These are phyloP conservation scores for Chondrus crispus DNA, from an alignment of 23 red algal genomes.

Conservation along the genomic window DNA sequence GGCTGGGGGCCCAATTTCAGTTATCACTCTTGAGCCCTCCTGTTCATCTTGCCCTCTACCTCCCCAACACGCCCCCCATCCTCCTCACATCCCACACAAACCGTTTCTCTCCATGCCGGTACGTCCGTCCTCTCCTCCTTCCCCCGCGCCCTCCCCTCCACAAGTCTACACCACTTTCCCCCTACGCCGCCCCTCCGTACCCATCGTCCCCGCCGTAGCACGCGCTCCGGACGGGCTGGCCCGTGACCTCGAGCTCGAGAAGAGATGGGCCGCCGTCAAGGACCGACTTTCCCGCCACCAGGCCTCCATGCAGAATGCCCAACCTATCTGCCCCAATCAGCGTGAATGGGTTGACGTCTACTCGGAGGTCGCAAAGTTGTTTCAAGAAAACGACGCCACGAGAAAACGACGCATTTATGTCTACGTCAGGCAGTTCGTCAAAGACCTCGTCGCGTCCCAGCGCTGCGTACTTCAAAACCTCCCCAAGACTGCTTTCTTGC, in stretches of 20 bases:
- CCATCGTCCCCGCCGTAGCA: neutral
- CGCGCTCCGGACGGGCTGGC: neutral
- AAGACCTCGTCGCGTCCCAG: constrained; percentile 38
- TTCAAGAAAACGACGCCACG: constrained; percentile 35
- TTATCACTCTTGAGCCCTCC: too few relatives aligned
- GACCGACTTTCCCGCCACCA: constrained; percentile 15
- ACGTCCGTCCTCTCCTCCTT: too few relatives aligned
- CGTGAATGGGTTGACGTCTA: constrained; percentile 41
- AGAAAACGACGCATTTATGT: constrained; percentile 54
- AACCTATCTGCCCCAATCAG: constrained; percentile 7
- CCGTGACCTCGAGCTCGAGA: constrained; percentile 36
- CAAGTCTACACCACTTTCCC: neutral
- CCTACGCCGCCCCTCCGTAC: neutral
- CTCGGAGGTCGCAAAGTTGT: constrained; percentile 39
- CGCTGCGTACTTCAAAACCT: constrained; percentile 1
- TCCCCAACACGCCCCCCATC: neutral
- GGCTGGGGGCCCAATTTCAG: too few relatives aligned
- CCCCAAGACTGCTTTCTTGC: neutral
- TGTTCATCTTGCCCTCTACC: neutral
- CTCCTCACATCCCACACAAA: neutral
- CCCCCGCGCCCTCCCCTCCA: neutral
- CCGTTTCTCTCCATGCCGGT: neutral
- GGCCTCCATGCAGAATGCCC: neutral
- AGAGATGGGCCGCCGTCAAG: constrained; percentile 32
- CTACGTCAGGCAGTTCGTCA: constrained; percentile 25